Evolutionary conservation across 176 grass and related monocot species (phyloP).

Genomic region (Elymus sibiricus): DNA sequence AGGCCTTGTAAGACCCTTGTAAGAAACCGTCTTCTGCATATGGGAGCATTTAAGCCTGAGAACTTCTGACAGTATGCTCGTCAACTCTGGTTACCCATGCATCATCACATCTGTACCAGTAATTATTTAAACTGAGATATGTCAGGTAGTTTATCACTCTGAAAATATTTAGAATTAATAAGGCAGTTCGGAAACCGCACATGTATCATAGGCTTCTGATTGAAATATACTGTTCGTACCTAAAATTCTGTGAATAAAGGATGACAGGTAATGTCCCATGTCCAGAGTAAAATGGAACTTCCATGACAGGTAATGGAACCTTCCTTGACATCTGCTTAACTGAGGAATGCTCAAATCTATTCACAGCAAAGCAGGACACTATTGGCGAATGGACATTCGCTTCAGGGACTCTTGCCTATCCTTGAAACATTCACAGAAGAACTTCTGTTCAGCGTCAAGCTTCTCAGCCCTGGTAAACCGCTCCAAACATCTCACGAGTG

Average conservation of each 20-base stretch:
- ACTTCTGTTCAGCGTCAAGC: constrained; percentile 67
- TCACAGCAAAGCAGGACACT: constrained; percentile 87
- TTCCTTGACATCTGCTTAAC: constrained; percentile 77
- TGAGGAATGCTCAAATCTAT: constrained; percentile 81
- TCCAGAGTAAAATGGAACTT: constrained; percentile 91
- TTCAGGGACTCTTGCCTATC: constrained; percentile 88
- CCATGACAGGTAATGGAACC: constrained; percentile 79
- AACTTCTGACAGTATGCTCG: constrained; percentile 68
- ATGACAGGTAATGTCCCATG: constrained; percentile 80
- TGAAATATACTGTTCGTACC: constrained; percentile 82
- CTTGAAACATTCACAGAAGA: constrained; percentile 85
- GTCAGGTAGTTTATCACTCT: constrained; percentile 83
- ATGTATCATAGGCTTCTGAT: constrained; percentile 50
- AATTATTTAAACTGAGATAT: constrained; percentile 69
- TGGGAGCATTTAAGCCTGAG: constrained; percentile 95
- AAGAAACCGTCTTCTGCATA: constrained; percentile 54
- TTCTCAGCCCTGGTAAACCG: constrained; percentile 43
- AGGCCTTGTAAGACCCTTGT: too few species aligned
- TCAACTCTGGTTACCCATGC: constrained; percentile 79
- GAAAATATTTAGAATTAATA: constrained; percentile 86
- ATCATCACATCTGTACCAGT: constrained; percentile 97
- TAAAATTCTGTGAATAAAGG: constrained; percentile 69
- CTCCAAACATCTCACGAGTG: constrained; percentile 86
- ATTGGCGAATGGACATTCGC: constrained; percentile 96
- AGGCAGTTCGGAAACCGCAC: constrained; percentile 47